Evolutionary conservation across 805 yeast genomes (phyloP).

Genomic region (Suhomyces pyralidae): DNA sequence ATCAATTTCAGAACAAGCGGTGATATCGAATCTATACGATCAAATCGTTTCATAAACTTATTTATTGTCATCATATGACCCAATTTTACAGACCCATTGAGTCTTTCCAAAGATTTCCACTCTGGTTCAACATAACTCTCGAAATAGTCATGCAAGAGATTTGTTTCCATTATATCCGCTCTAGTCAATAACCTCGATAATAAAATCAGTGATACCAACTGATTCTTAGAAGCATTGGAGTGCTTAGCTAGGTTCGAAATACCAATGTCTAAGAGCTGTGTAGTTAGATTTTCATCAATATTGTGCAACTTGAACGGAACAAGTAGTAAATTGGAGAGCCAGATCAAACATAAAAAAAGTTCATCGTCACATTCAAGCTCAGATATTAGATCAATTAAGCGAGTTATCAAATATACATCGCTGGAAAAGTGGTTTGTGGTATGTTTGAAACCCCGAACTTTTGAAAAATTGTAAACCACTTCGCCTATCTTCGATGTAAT

Average conservation of each 20-base stretch:
- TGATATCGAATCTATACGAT: conserved; percentile 8
- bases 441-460: conserved; percentile 63
- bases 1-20: conserved; percentile 15
- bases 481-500: conserved; percentile 18
- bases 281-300: conserved; percentile 31
- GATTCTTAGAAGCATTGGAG: conserved; percentile 53
- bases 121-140: conserved; percentile 7
- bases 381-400: conserved; percentile 7
- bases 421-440: conserved; percentile 59
- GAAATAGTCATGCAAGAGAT: conserved; percentile 19
- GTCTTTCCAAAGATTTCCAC: conserved; percentile 15
- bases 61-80: conserved; percentile 44
- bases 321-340: conserved; percentile 70
- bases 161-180: conserved; percentile 34
- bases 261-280: conserved; percentile 35
- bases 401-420: conserved; percentile 50
- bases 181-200: conserved; percentile 55
- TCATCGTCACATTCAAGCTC: conserved; percentile 19
- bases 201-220: conserved; percentile 50
- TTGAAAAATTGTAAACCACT: conserved; percentile 58
- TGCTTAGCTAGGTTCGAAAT: conserved; percentile 25
- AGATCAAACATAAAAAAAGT: conserved; percentile 49
- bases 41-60: conserved; percentile 28
- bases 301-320: conserved; percentile 65
- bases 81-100: conserved; percentile 17